Base-by-base conservation (phyloP, 1,139 yeast species). In the Kazachstania sp. region DNA sequence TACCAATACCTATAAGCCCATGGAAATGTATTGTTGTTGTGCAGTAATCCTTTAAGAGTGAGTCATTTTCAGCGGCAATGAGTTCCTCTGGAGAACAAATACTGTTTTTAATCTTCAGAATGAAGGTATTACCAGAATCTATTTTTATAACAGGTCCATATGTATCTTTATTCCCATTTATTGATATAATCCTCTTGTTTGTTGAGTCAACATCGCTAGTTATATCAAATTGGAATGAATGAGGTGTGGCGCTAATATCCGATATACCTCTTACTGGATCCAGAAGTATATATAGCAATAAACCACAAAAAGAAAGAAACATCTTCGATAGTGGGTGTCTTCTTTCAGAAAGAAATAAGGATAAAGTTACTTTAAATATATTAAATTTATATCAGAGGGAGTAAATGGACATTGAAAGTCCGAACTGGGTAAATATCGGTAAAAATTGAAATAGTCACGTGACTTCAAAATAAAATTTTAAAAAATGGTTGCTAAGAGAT, bases 11-110 rank as follows among this genome's bases (percentile, higher is more conserved):
- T 34, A 69, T 63, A 15, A 75, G 56, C 1, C 79, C 80, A 55
- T 75, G 79, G 53, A 72, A 73, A 56, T 75, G 79, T 16, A 75
- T 58, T 1, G 75, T 61, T 0, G 72, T 69, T 1, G 42, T 43
- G 39, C 61, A 53, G 47, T 57, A 58, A 3, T 53, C 55, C 12
- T 44, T 39, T 46, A 50, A 48, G 7, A 54, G 19, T 8, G n/a
- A 39, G 28, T 57, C 57, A 12, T 52, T 39, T 2, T 28, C 41
- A 8, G 44, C 43, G 12, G 31, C 5, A 18, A 36, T 18, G 9
- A 48, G 31, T 15, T 55, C 57, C 3, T 45, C 41, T 26, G 39
- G 48, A 3, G 57, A 48, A 41, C 61, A 58, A 8, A 60, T 53
- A 12, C 35, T 37, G 41, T 61, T 61, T 11, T 46, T 38, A 6